phyloP scores from a whole-genome alignment of 352 stramenopile genomes.

The Phytophthora pistaciae region DNA sequence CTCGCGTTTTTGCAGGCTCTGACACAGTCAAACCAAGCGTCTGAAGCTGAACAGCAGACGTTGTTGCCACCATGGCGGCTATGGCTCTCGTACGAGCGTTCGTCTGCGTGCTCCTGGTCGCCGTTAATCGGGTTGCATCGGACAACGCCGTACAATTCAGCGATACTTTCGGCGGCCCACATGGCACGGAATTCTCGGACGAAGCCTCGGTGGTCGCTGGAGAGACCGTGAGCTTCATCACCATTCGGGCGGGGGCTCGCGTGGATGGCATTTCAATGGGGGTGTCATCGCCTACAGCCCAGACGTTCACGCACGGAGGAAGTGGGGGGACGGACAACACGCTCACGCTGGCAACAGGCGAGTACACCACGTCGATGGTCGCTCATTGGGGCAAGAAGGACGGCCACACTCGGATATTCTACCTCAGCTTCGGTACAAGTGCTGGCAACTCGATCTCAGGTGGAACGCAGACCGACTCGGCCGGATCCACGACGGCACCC shows the following conservation, averaged over 20 bases:
- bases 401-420: slow-evolving; percentile 11
- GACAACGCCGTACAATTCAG: slow-evolving; percentile 5
- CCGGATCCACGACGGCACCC: slow-evolving; percentile 6
- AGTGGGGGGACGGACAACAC: slow-evolving; percentile 8
- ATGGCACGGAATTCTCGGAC: slow-evolving; percentile 15
- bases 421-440: slow-evolving; percentile 7
- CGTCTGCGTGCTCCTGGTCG: neutral
- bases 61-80: neutral
- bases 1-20: neutral
- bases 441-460: slow-evolving; percentile 7
- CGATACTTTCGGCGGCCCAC: slow-evolving; percentile 12
- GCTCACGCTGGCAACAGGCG: slow-evolving; percentile 2
- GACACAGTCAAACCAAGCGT: neutral
- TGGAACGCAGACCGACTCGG: slow-evolving; percentile 6
- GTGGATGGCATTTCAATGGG: slow-evolving; percentile 11
- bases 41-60: neutral
- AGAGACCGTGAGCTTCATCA: slow-evolving; percentile 8
- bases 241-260: slow-evolving; percentile 9
- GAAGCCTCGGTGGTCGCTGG: slow-evolving; percentile 11
- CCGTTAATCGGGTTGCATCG: neutral
- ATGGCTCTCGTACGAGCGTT: neutral
- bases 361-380: slow-evolving; percentile 12
- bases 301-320: slow-evolving; percentile 10
- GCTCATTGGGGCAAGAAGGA: slow-evolving; percentile 15
- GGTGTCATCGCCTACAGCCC: slow-evolving; percentile 5